These are phyloP conservation scores for Glutinoglossum americanum DNA, from an alignment of 495 filamentous ascomycete genomes.

Conservation along the genomic window DNA sequence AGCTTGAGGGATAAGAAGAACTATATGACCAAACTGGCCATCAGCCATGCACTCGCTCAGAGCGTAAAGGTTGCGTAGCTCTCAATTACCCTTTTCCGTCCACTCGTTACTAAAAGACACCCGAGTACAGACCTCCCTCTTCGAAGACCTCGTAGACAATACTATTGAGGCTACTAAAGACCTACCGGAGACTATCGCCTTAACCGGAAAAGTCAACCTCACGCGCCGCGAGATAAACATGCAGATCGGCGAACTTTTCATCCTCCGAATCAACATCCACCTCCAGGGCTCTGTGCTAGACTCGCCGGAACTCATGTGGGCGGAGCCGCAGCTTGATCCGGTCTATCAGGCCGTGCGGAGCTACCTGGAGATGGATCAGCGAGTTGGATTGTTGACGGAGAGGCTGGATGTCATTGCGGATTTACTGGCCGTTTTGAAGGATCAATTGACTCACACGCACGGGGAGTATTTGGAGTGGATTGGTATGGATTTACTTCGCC, in stretches of 20 bases:
- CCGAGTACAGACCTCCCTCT: conserved; percentile 58
- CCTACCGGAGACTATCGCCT: conserved; percentile 71
- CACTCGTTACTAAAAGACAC: not conserved
- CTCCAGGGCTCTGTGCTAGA: conserved; percentile 94
- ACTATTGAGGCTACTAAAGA: conserved; percentile 80
- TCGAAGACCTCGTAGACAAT: conserved; percentile 85
- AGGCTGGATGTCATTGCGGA: conserved; percentile 85
- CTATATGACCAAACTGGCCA: conserved; percentile 95
- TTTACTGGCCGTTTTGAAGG: conserved; percentile 80
- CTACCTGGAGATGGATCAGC: conserved; percentile 94
- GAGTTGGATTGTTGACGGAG: conserved; percentile 77
- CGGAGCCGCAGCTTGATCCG: conserved; percentile 86
- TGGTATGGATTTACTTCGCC: conserved; percentile 27
- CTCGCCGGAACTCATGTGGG: conserved; percentile 94
- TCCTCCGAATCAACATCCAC: conserved; percentile 91
- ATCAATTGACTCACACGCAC: conserved; percentile 90
- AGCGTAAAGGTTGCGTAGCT: conserved; percentile 48
- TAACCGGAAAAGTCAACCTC: conserved; percentile 75
- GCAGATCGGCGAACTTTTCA: conserved; percentile 96
- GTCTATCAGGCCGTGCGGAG: conserved; percentile 85
- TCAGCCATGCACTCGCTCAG: conserved; percentile 84
- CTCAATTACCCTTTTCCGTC: not conserved
- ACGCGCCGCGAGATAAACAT: conserved; percentile 80
- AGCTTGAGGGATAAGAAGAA: conserved; percentile 76
- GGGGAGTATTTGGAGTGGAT: conserved; percentile 94